Evolutionary conservation across 176 grass and related monocot genomes (phyloP), one percentile per base, ranked within the genome.

Genomic region (Dendrocalamus sinicus): DNA sequence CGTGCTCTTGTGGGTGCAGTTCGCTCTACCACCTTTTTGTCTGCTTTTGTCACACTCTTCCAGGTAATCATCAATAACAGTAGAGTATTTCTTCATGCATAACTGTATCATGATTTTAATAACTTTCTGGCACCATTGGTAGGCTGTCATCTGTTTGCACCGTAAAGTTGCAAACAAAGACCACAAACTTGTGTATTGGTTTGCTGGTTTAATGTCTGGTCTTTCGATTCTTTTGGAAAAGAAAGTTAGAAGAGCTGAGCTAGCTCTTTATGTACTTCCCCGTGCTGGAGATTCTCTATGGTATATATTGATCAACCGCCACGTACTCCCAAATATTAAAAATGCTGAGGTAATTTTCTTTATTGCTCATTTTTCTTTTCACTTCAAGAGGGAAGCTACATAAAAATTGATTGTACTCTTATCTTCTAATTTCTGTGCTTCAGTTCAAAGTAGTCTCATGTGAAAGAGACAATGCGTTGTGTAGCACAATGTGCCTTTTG

Each of bases 151-250:
- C 51, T 99, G 96, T 91, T 92, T 99, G 71, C 93, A 99, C 68
- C 89, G 94, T 63, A 99, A 99, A 75, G 90, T 99, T 67, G 91
- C 93, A 61, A 90, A 17, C 77, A 99, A 93, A 76, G 96, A 99
- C 76, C 92, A 96, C 84, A 99, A 99, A 91, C 70, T 94, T 81
- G 80, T 99, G 41, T 99, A 94, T 80, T 99, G 96, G 93, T 89
- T 92, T 92, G 86, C 92, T 86, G 96, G 96, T 86, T 91, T 89
- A 81, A 68, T 96, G 23, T 88, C 96, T 19, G 96, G 92, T 81
- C 80, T 94, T 77, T 96, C 96, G 1, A 95, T 99, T 82, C 93
- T 99, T 85, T 76, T 99, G 78, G 93, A 99, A 89, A 94, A 99
- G 76, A 99, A 99, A 82, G 82, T 79, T 63, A 95, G 96, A 88